Base-by-base conservation (phyloP, 345 rosid species). In the Aquilaria malaccensis region DNA sequence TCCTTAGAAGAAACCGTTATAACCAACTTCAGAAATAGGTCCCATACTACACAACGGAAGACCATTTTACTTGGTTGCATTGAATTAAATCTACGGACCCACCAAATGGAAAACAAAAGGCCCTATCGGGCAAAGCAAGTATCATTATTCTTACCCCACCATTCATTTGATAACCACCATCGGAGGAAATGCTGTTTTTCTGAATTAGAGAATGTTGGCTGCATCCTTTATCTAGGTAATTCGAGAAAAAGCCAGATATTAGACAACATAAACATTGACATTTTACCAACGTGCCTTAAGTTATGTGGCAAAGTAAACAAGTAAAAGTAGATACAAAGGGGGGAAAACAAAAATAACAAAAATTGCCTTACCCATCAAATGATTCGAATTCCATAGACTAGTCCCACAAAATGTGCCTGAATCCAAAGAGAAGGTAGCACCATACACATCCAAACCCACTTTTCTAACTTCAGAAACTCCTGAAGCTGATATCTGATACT, bases 401-500 rank as follows among this genome's bases (percentile, higher is more conserved):
- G 71, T 15, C 64, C 64, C 49, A 10, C 60, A 43, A 59, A 41
- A 32, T 11, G 52, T 54, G 32, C 50, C 70, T 3, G 1, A 33
- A 58, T 77, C 73, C 53, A 63, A 60, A 32, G 74, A 56, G 59
- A 77, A 68, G 58, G 63, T 62, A 55, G 63, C 70, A 67, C 51
- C 64, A 60, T 69, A 61, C 61, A 60, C 63, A 66, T 56, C 55
- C 52, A 75, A 62, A 67, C 73, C 78, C 69, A 45, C 59, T 70
- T 68, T 72, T 61, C 76, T 46, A 77, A 52, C 80, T 55, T 70
- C 80, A 65, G 73, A 63, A 43, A 50, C 50, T 71, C 70, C 82
- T 53, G 80, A 62, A 73, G 63, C 48, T 48, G 83, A 82, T 88
- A 86, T 79, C 97, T 90, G 97, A 85, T 74, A 65, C 97, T 90